Base-by-base conservation (phyloP, 2,329 filamentous ascomycete genomes). In the Colletotrichum magnum region DNA sequence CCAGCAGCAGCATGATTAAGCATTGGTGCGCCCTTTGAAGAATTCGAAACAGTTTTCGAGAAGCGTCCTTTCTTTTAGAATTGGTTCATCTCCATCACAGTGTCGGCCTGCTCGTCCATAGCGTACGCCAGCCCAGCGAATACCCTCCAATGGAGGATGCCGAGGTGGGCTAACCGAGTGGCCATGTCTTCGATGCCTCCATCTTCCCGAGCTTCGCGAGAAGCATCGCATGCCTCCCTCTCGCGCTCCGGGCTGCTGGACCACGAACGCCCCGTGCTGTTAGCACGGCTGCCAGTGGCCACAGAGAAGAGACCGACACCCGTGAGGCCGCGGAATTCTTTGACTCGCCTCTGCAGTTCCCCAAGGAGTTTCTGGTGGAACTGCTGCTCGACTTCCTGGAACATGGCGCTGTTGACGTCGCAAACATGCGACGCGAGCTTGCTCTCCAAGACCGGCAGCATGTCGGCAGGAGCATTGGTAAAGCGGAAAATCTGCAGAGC, bases 131-230 rank as follows among this genome's bases (percentile, higher is more conserved):
- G 84, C 2, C 89, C 88, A 1, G 89, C 88, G 94, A 95, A 98
- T 3, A 97, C 92, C 57, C 93, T 88, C 94, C 95, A 98, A 80
- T 98, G 94, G 26, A 98, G 82, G 6, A 96, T 86, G 15, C 93
- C 90, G 52, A 98, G 89, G 76, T 98, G 95, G 6, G 94, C 92
- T 58, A 97, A 86, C 53, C 93, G 90, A 52, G 90, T 92, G 1
- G 93, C 90, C 78, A 97, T 89, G 68, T 94, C 91, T 51, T 87
- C 85, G 45, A 93, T 75, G 41, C 86, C 84, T 51, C 82, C 84
- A 57, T 89, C 87, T 58, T 88, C 86, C 51, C 86, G 83, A 9
- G 79, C 78, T 63, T 85, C 83, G 10, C 81, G 82, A 5, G 75
- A 74, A 21, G 74, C 75, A 65, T 83, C 79, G 4, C 52, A 51